Base-by-base conservation (phyloP, 495 filamentous ascomycete species). In the Venustampulla echinocandica region DNA sequence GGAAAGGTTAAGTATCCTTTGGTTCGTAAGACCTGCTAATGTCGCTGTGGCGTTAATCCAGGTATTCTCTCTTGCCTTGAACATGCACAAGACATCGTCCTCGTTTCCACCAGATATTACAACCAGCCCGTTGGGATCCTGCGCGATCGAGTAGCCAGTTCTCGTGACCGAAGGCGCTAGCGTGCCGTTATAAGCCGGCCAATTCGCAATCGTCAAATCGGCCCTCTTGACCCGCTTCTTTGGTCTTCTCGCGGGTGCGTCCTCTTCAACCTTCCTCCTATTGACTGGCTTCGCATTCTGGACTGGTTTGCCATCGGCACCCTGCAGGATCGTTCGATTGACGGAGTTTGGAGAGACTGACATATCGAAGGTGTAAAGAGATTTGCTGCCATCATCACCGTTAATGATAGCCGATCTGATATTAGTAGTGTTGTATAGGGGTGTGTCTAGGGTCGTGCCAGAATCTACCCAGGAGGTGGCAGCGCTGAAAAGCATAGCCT, bases 301-400 rank as follows among this genome's bases (percentile, higher is more conserved):
- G 58, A 30, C 62, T 46, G 28, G 73, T 56, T 49, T 47, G 66
- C 59, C 80, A 51, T 61, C 47, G 5, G 53, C 62, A 44, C 59
- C 62, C 19, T 68, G 50, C 11, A 94, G 56, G 6, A 81, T 73
- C 4, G 77, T 71, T 42, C 81, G 78, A 15, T 76, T 75, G 34
- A 96, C 84, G 7, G 67, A 58, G 60, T 95, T 92, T n/a, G 93
- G 90, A 2, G 77, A 80, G 10, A 69, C 69, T 10, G 67, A 74
- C 72, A 90, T 77, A 57, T 95, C 79, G 60, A 89, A 97, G 1
- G 76, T 76, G 52, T 89, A 76, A 10, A 97, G 67, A n/a, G 87
- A 70, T 59, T 88, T 92, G 63, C 84, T 88, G 3, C 80, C 86
- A 57, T 94, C 85, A 32, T 80, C 75, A 6, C 79, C 81, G 42